Base-by-base conservation (phyloP, 164 flowering plant species). In the Magnolia kwangsiensis region DNA sequence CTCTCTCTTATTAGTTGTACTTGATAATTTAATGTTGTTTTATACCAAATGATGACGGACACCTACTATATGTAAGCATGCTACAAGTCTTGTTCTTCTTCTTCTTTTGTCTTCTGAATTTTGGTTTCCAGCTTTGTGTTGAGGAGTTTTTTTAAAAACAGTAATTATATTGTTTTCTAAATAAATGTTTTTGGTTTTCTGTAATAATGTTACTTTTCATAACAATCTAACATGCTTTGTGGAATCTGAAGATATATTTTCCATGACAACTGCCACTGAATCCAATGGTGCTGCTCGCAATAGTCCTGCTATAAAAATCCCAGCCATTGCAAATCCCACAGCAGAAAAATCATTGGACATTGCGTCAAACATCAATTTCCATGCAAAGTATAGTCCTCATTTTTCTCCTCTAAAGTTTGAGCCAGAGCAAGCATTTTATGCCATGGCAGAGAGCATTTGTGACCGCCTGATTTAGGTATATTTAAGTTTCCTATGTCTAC, bases 381-480 rank as follows among this genome's bases (percentile, higher is more conserved):
- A 95, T 74, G 93, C 94, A 16, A 83, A 72, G n/a, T 92, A 83
- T 76, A 90, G 85, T 78, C 97, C 98, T 77, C 99, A 95, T 84
- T 95, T 95, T 74, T 93, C 98, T 8, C 97, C 96, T 23, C 81
- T 88, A 80, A 93, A 92, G 88, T 92, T 93, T 72, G 93, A 92
- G 83, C 90, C 92, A 1, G 99, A 93, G 85, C 98, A 93, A 80
- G 97, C 97, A 1, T 93, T 74, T 82, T 90, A 82, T 51, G 96
- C 99, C 19, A 89, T 97, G 1, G 98, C 98, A 1, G 97, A 92
- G 37, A 93, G 99, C 71, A 91, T 91, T 49, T 91, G 97, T 10
- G 99, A 95, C 73, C 90, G 87, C 72, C 88, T 95, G 74, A 78
- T 92, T 20, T 87, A 92, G 71, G 98, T 92, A 84, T 51, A 9